Evolutionary conservation across 805 yeast species (phyloP).

Genomic region (Starmerella roubikii): DNA sequence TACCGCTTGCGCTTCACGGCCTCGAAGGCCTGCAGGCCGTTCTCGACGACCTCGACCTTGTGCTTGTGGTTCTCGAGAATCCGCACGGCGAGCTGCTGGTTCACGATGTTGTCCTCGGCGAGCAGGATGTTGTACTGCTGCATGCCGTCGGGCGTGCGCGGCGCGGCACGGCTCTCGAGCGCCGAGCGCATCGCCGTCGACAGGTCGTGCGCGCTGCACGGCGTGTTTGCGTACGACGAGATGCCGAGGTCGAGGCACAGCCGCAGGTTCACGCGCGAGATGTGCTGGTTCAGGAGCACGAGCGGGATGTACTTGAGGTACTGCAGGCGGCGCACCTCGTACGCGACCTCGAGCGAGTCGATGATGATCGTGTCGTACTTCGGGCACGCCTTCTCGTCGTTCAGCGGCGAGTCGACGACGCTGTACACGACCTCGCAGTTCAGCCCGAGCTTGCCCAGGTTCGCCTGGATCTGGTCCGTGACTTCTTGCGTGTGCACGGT

Average conservation of each 20-base stretch:
- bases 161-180: slow-evolving; percentile 65
- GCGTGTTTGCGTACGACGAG: slow-evolving; percentile 78
- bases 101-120: slow-evolving; percentile 79
- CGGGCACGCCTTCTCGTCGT: slow-evolving; percentile 26
- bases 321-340: slow-evolving; percentile 50
- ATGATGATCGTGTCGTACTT: slow-evolving; percentile 71
- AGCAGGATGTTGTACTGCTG: slow-evolving; percentile 58
- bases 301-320: slow-evolving; percentile 78
- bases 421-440: slow-evolving; percentile 44
- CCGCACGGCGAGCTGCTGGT: slow-evolving; percentile 75
- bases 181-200: slow-evolving; percentile 80
- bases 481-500: slow-evolving; percentile 45
- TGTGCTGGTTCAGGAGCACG: slow-evolving; percentile 60
- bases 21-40: slow-evolving; percentile 70
- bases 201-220: slow-evolving; percentile 67
- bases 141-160: slow-evolving; percentile 67
- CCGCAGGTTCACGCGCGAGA: slow-evolving; percentile 66
- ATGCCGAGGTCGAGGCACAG: slow-evolving; percentile 76
- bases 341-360: slow-evolving; percentile 64
- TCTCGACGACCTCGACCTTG: slow-evolving; percentile 69
- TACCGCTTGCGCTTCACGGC: slow-evolving; percentile 54
- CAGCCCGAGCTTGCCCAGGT: slow-evolving; percentile 43
- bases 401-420: slow-evolving; percentile 43
- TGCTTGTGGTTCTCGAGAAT: slow-evolving; percentile 80
- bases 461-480: slow-evolving; percentile 37